These are phyloP conservation scores for Tetrapisispora iriomotensis DNA, from an alignment of 805 yeast genomes.

Conservation along the genomic window DNA sequence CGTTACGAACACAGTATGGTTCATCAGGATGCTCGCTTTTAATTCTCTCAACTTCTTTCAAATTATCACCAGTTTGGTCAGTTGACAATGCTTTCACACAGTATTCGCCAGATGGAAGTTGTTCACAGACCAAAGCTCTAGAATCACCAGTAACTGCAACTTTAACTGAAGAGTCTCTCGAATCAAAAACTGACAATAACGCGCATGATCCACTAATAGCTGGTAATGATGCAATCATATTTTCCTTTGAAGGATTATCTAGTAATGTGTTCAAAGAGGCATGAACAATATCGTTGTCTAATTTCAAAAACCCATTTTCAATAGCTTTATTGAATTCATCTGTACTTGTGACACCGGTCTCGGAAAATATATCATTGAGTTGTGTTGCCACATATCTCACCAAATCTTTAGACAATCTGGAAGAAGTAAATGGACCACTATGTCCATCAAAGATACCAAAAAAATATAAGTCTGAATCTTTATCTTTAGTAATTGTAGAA, in stretches of 20 bases:
- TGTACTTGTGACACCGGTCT: conserved; percentile 29
- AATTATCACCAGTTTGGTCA: conserved; percentile 92
- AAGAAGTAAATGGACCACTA: conserved; percentile 89
- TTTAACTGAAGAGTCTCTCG: conserved; percentile 56
- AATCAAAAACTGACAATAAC: conserved; percentile 75
- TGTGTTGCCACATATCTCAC: conserved; percentile 70
- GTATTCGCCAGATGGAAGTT: conserved; percentile 62
- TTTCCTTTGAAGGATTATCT: conserved; percentile 50
- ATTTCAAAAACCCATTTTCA: conserved; percentile 63
- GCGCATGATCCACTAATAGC: conserved; percentile 96
- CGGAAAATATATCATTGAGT: conserved; percentile 50
- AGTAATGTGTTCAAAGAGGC: conserved; percentile 62
- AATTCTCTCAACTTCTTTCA: conserved; percentile 75
- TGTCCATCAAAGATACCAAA: conserved; percentile 97
- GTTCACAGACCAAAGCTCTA: conserved; percentile 76
- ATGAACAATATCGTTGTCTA: conserved; percentile 81
- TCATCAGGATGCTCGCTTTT: conserved; percentile 87
- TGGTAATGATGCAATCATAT: conserved; percentile 65
- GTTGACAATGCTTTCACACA: conserved; percentile 75
- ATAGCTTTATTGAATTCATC: conserved; percentile 63
- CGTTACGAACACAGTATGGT: conserved; percentile 70
- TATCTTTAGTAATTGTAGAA: conserved; percentile 1
- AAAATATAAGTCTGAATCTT: conserved; percentile 51
- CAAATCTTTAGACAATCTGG: conserved; percentile 72
- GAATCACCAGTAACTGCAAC: conserved; percentile 97